phyloP scores from a whole-genome alignment of 306 rosid genomes.

The Pterocarpus macrocarpus region DNA sequence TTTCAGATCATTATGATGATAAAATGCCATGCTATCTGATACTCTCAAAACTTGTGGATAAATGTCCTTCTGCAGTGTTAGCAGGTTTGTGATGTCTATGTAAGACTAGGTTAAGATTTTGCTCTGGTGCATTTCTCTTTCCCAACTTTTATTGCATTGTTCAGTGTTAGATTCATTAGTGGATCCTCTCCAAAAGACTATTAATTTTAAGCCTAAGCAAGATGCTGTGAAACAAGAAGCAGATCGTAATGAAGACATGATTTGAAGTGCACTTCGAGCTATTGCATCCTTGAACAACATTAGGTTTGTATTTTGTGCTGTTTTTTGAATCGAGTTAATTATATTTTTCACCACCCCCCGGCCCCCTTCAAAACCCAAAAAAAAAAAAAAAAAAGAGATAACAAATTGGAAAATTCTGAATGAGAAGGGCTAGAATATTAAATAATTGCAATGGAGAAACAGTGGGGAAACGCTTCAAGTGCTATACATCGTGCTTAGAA shows the following conservation, averaged over 20 bases:
- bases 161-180: conserved; percentile 96
- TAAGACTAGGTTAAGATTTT: conserved; percentile 21
- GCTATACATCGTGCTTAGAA: not conserved
- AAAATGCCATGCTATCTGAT: conserved; percentile 99
- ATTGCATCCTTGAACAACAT: conserved; percentile 92
- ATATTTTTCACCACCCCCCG: too few species aligned
- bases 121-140: not conserved
- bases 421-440: too few species aligned
- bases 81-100: conserved; percentile 74
- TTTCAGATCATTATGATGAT: conserved; percentile 95
- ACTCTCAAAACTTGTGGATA: conserved; percentile 94
- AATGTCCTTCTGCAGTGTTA: conserved; percentile 94
- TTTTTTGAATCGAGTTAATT: conserved; percentile 29
- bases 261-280: conserved; percentile 97
- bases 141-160: conserved; percentile 44
- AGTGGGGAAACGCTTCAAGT: too few species aligned
- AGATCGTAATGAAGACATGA: conserved; percentile 99
- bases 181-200: conserved; percentile 98
- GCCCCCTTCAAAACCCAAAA: conserved; percentile 2
- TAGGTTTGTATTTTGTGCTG: conserved; percentile 67
- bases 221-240: conserved; percentile 99
- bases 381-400: not conserved
- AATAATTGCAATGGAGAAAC: too few species aligned
- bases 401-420: not conserved
- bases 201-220: conserved; percentile 94